A percentile compares a stretch with the other conserved stretches of the same genome.
phyloP scores from a whole-genome alignment of 1,284 basidiomycete genomes.

The Pseudozyma hubeiensis region DNA sequence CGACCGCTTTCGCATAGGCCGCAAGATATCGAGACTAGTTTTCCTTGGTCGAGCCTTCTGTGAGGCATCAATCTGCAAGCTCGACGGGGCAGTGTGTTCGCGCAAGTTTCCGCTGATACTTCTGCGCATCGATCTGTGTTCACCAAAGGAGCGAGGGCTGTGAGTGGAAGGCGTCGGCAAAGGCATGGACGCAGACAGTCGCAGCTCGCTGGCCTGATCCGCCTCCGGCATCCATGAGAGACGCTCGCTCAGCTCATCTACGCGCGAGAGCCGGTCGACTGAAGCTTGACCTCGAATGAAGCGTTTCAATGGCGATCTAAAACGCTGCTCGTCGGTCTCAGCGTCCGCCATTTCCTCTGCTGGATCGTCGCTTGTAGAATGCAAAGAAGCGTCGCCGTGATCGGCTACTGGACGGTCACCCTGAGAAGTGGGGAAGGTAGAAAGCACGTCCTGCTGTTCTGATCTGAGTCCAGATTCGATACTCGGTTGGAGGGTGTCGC shows the following conservation, averaged over 20 bases:
- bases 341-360: constrained; percentile 12
- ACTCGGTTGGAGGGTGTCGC: constrained; percentile 18
- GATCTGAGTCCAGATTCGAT: constrained; percentile 11
- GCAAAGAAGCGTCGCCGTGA: not conserved
- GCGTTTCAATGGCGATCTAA: constrained; percentile 30
- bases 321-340: constrained; percentile 10
- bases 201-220: constrained; percentile 1
- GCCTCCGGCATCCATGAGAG: constrained; percentile 20
- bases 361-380: constrained; percentile 4
- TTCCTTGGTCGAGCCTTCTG: constrained; percentile 4
- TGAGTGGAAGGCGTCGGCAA: constrained; percentile 17
- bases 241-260: constrained; percentile 39
- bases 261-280: constrained; percentile 36
- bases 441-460: not conserved
- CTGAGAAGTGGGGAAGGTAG: too few relatives aligned
- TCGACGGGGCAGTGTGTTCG: constrained; percentile 9
- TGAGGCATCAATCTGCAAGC: constrained; percentile 13
- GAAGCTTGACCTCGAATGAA: constrained; percentile 24
- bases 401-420: too few relatives aligned
- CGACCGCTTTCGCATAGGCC: constrained; percentile 7
- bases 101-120: constrained; percentile 20
- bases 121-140: constrained; percentile 30
- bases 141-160: constrained; percentile 38
- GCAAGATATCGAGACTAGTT: constrained; percentile 24
- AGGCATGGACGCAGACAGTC: constrained; percentile 6